phyloP scores from a whole-genome alignment of 2,329 filamentous ascomycete species.

The Thielaviopsis punctulata region DNA sequence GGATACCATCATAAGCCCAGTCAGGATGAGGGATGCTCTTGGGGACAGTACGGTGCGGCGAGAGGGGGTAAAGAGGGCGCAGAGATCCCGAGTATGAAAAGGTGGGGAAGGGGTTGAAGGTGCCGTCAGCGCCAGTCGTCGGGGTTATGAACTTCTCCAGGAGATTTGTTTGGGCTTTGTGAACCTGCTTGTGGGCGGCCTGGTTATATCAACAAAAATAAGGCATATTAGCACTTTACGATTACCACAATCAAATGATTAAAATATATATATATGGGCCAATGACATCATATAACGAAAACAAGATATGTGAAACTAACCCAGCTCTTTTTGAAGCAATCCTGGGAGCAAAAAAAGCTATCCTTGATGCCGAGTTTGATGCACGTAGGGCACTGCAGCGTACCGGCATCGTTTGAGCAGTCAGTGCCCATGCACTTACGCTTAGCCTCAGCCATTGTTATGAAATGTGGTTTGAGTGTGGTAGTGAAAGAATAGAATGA shows the following conservation, averaged over 20 bases:
- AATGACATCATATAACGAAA: background rate
- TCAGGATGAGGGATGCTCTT: conserved; percentile 70
- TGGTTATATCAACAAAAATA: background rate
- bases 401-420: conserved; percentile 72
- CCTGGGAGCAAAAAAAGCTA: conserved; percentile 94
- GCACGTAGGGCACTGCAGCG: conserved; percentile 87
- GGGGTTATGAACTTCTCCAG: conserved; percentile 60
- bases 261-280: background rate
- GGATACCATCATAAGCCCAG: conserved; percentile 72
- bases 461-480: background rate
- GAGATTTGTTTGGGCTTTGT: conserved; percentile 58
- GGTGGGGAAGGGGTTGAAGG: conserved; percentile 81
- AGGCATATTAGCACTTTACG: background rate
- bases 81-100: conserved; percentile 69
- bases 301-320: conserved; percentile 36
- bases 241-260: background rate
- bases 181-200: conserved; percentile 35
- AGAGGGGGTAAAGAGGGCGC: conserved; percentile 76
- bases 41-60: conserved; percentile 53
- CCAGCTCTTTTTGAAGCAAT: conserved; percentile 99
- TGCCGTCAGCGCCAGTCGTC: conserved; percentile 72
- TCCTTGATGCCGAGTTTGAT: conserved; percentile 74
- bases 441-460: conserved; percentile 31
- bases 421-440: conserved; percentile 66
- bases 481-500: background rate